These are phyloP conservation scores for Cytospora mali DNA, from an alignment of 2,329 filamentous ascomycete species.

Conservation along the genomic window DNA sequence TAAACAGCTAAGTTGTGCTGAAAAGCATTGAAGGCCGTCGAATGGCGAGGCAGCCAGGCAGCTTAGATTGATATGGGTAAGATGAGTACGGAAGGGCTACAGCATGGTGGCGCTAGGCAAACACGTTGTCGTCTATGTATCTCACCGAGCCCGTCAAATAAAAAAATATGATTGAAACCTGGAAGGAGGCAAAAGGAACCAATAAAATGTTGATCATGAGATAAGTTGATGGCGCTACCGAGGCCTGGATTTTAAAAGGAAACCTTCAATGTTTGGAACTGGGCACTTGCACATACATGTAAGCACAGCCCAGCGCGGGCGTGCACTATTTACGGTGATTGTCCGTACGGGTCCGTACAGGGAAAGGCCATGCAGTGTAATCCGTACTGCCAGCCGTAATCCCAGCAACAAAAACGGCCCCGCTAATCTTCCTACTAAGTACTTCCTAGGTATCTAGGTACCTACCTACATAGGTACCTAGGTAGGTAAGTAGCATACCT, in stretches of 20 bases:
- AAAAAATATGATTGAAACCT: neutral
- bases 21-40: slow-evolving; percentile 3
- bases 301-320: slow-evolving; percentile 10
- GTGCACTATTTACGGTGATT: slow-evolving; percentile 6
- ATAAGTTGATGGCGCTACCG: neutral
- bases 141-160: neutral
- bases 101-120: neutral
- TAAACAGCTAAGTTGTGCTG: slow-evolving; percentile 3
- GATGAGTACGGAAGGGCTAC: slow-evolving; percentile 10
- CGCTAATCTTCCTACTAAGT: too few species aligned
- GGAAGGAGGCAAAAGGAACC: neutral
- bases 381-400: too few species aligned
- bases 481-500: too few species aligned
- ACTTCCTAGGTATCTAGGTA: too few species aligned
- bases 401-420: too few species aligned
- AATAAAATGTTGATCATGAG: neutral
- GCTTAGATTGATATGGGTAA: slow-evolving; percentile 5
- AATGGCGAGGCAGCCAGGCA: neutral
- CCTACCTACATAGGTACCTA: too few species aligned
- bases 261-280: neutral
- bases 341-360: neutral
- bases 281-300: slow-evolving; percentile 5
- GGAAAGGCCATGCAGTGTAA: too few species aligned
- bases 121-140: too few species aligned
- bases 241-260: neutral